Conservation (phyloP, 2,329 filamentous ascomycete genomes). For the Fusarium sacchari region DNA sequence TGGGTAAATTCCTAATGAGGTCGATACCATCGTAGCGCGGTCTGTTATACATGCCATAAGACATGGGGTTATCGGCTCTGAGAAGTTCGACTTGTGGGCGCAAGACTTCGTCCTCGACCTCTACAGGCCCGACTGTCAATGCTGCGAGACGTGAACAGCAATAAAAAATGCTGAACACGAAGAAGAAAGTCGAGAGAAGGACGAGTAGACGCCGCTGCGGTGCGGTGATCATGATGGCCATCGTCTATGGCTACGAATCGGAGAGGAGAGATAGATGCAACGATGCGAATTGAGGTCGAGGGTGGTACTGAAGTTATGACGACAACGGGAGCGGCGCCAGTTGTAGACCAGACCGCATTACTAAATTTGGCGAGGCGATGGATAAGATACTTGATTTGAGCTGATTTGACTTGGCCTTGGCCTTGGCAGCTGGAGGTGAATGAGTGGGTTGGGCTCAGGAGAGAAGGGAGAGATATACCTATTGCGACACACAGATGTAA, state of each 20-base stretch:
- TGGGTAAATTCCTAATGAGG: slow-evolving; percentile 46
- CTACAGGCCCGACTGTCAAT: slow-evolving; percentile 30
- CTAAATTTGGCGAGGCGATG: slow-evolving; percentile 3
- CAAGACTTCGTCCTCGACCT: slow-evolving; percentile 6
- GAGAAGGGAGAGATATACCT: slow-evolving; percentile 3
- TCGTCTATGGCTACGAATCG: slow-evolving; percentile 19
- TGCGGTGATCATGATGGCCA: slow-evolving; percentile 40
- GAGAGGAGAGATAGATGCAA: background rate
- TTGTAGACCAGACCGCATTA: slow-evolving; percentile 7
- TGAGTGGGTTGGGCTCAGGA: background rate
- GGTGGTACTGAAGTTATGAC: slow-evolving; percentile 19
- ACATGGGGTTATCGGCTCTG: slow-evolving; percentile 52
- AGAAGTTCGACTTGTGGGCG: slow-evolving; percentile 27
- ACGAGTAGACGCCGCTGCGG: slow-evolving; percentile 46
- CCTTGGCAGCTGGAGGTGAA: background rate
- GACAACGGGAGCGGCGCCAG: slow-evolving; percentile 6
- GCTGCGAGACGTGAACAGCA: slow-evolving; percentile 48
- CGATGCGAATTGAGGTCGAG: background rate
- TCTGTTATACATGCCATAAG: slow-evolving; percentile 53
- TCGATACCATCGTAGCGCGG: slow-evolving; percentile 50
- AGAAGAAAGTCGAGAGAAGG: slow-evolving; percentile 47
- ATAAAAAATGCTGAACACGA: slow-evolving; percentile 49
- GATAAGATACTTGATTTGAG: background rate
- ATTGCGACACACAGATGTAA: background rate
- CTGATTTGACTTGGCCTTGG: background rate